These are phyloP conservation scores for Xylaria castorea DNA, from an alignment of 495 filamentous ascomycete species.

Conservation along the genomic window DNA sequence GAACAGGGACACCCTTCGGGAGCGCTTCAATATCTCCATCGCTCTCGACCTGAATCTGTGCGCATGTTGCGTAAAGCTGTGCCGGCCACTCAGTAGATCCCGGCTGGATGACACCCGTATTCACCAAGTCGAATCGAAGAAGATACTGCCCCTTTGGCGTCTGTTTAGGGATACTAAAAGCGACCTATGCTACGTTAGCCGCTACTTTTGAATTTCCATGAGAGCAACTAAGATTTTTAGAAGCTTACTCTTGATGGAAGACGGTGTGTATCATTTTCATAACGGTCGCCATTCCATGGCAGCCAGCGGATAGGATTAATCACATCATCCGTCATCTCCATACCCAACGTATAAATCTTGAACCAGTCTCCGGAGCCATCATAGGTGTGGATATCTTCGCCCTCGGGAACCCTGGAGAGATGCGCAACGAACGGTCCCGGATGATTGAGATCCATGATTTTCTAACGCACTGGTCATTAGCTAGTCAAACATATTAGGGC, in stretches of 20 bases:
- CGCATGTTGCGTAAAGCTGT: slow-evolving; percentile 8
- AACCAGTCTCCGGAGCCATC: slow-evolving; percentile 22
- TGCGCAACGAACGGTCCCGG: slow-evolving; percentile 13
- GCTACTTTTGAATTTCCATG: background rate
- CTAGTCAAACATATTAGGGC: background rate
- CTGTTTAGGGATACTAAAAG: slow-evolving; percentile 7
- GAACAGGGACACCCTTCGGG: slow-evolving; percentile 4
- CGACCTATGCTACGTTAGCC: background rate
- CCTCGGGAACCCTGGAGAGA: slow-evolving; percentile 18
- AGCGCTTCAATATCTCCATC: background rate
- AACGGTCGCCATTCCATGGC: slow-evolving; percentile 1
- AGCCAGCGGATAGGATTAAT: background rate
- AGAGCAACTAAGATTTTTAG: background rate
- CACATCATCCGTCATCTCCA: background rate
- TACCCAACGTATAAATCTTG: slow-evolving; percentile 16
- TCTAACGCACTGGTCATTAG: background rate
- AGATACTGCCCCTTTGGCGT: slow-evolving; percentile 16
- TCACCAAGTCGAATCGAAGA: background rate
- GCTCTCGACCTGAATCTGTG: slow-evolving; percentile 9
- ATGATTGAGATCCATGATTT: slow-evolving; percentile 15
- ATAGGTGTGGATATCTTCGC: background rate
- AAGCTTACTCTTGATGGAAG: background rate
- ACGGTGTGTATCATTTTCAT: background rate
- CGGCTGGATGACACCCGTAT: background rate
- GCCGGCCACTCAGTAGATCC: background rate